These are phyloP conservation scores for Colletotrichum paranaense DNA, from an alignment of 2,329 filamentous ascomycete genomes.

Conservation along the genomic window DNA sequence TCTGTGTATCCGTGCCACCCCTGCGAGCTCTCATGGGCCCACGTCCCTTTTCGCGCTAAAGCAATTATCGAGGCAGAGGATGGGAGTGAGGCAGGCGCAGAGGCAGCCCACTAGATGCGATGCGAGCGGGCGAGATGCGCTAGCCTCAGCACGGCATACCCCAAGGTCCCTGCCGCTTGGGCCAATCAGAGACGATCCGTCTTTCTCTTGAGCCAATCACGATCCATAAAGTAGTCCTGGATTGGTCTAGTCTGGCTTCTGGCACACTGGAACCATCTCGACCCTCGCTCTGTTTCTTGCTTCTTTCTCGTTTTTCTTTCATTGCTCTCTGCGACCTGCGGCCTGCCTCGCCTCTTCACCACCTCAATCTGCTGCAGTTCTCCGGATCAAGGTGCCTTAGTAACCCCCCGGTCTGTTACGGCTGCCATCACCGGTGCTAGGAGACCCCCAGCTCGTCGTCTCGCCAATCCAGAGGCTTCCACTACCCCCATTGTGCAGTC, in stretches of 20 bases:
- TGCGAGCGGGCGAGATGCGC: slow-evolving; percentile 24
- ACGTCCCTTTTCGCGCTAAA: slow-evolving; percentile 17
- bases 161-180: background rate
- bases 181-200: slow-evolving; percentile 3
- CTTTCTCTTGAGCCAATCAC: background rate
- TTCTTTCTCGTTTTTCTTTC: background rate
- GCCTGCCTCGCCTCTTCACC: background rate
- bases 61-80: slow-evolving; percentile 17
- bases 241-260: slow-evolving; percentile 13
- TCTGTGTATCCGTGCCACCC: slow-evolving; percentile 4
- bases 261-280: slow-evolving; percentile 20
- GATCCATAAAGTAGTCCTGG: background rate
- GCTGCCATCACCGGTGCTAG: slow-evolving; percentile 22
- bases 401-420: slow-evolving; percentile 20
- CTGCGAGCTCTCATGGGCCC: background rate
- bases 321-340: background rate
- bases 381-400: background rate
- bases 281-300: slow-evolving; percentile 1
- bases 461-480: slow-evolving; percentile 23
- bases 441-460: slow-evolving; percentile 20
- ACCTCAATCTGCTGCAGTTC: background rate
- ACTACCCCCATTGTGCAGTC: background rate
- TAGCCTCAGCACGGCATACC: slow-evolving; percentile 10
- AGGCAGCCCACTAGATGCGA: slow-evolving; percentile 25
- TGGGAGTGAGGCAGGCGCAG: slow-evolving; percentile 1